Percentiles rank a stretch among this genome's conserved stretches.
phyloP scores from a whole-genome alignment of 495 filamentous ascomycete genomes.

The Lophiostoma macrostomum region DNA sequence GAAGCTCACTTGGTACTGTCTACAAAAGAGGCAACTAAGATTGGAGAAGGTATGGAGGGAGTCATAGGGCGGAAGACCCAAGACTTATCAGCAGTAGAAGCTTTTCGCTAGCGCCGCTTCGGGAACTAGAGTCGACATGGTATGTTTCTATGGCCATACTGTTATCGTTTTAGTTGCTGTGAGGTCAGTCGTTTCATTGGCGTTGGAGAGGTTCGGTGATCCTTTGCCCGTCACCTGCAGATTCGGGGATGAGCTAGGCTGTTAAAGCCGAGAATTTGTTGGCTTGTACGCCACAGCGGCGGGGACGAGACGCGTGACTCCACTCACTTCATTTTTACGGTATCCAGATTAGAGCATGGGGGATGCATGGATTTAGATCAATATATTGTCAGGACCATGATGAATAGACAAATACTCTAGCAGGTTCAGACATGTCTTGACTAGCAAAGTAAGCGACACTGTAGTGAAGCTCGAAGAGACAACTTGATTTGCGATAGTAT shows the following conservation, averaged over 20 bases:
- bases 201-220: not conserved
- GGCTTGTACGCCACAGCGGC: not conserved
- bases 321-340: too few relatives aligned
- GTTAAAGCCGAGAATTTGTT: not conserved
- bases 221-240: not conserved
- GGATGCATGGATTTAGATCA: too few relatives aligned
- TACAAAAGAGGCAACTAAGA: not conserved
- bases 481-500: too few relatives aligned
- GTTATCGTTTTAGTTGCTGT: not conserved
- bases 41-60: not conserved
- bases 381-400: too few relatives aligned
- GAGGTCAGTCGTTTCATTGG: too few relatives aligned
- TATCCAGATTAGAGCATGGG: too few relatives aligned
- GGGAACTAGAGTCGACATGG: not conserved
- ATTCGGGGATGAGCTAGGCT: not conserved
- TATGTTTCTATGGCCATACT: constrained; percentile 2
- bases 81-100: constrained; percentile 3
- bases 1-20: not conserved
- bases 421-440: too few relatives aligned
- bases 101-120: not conserved
- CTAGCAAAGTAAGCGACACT: too few relatives aligned
- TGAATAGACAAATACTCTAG: too few relatives aligned
- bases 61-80: not conserved
- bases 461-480: too few relatives aligned
- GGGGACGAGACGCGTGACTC: not conserved